A percentile compares a stretch with the other conserved stretches of the same genome.
Evolutionary conservation across 139 green algal genomes (phyloP).

Genomic region (Volvox africanus): DNA sequence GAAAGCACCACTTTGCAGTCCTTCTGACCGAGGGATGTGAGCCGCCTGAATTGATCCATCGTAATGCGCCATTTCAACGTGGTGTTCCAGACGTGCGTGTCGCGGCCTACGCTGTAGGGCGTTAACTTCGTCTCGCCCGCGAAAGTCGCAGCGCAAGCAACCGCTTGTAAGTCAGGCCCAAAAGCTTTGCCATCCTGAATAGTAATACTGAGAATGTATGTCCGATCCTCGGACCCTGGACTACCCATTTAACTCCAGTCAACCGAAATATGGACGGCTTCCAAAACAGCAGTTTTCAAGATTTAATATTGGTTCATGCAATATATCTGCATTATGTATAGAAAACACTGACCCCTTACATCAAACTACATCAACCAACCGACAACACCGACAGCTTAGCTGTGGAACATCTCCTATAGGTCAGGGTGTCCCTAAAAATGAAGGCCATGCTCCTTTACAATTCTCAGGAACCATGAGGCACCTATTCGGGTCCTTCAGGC

Average conservation of each 20-base stretch:
- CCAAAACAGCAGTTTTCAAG: background rate
- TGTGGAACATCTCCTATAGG: too few relatives aligned
- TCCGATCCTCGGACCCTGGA: constrained; percentile 2
- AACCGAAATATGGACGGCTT: too few relatives aligned
- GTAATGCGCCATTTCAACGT: constrained; percentile 57
- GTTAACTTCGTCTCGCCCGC: constrained; percentile 54
- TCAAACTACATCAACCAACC: too few relatives aligned
- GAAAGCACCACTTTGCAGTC: constrained; percentile 59
- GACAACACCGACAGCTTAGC: too few relatives aligned
- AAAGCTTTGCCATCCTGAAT: constrained; percentile 60
- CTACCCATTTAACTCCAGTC: background rate
- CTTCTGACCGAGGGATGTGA: constrained; percentile 45
- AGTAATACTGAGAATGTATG: constrained; percentile 42
- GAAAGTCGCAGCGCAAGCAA: constrained; percentile 57
- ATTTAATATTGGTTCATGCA: too few relatives aligned
- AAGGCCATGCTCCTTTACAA: too few relatives aligned
- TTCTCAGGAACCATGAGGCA: too few relatives aligned
- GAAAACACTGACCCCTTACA: too few relatives aligned
- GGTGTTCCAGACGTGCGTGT: constrained; percentile 60
- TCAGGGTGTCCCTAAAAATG: too few relatives aligned
- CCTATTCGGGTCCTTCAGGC: too few relatives aligned
- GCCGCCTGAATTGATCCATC: constrained; percentile 54
- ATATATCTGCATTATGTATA: too few relatives aligned
- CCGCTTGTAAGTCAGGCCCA: constrained; percentile 57
- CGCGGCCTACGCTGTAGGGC: constrained; percentile 54